Base-by-base conservation (phyloP, 1,284 basidiomycete species). In the Cerrena zonata region DNA sequence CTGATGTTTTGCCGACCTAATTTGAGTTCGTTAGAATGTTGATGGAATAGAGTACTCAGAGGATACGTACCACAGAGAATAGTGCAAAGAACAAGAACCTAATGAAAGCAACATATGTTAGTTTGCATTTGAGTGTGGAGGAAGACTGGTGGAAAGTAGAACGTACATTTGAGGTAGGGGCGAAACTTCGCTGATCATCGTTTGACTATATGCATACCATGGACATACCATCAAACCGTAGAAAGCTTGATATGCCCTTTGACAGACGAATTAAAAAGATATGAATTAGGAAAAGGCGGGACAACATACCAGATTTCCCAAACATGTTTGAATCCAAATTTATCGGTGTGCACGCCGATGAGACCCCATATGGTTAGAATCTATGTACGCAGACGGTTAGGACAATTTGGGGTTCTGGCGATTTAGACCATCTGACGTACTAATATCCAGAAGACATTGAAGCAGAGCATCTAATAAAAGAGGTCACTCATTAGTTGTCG, bases 161-260 rank as follows among this genome's bases (percentile, higher is more conserved):
- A 59, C 72, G 46, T 64, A 82, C 84, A 85, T 86, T 64, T 85
- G 84, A 13, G 82, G 76, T 34, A 82, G 68, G 11, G 89, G 89
- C 13, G 85, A 85, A 5, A 91, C 87, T 59, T 91, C 87, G 60
- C 82, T 86, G 51, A 91, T 89, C 86, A 90, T 87, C 0, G 88
- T 90, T 67, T 90, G 86, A 62, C 83, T 82, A 59, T 88, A 86
- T 26, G 89, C 86, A 65, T 90, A 91, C 87, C 87, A 91, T 1
- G 88, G 88, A 58, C 89, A 89, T 4, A 90, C 85, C 74, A 87
- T 76, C 34, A 89, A 68, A 4, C 88, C 87, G 59, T 87, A 89
- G 63, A 80, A 88, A 3, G 77, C 82, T 58, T 86, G 84, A 59
- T 84, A 86, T 27, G 79, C 54, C 84, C 83, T 79, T 49, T n/a